Conservation (phyloP, 2,329 filamentous ascomycete genomes). For the Fusarium mundagurra region DNA sequence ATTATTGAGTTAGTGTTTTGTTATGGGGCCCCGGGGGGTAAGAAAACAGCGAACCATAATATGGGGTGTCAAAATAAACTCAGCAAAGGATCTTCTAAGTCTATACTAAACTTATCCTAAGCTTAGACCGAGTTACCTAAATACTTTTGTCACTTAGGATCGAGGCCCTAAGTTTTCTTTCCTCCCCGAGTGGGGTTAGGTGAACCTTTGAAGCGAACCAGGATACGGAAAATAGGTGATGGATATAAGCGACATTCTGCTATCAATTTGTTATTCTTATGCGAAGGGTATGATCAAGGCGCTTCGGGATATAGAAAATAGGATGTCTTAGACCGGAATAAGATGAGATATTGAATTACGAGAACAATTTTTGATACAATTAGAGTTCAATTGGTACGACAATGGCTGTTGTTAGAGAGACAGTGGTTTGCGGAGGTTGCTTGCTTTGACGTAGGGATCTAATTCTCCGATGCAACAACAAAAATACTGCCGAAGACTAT, state of each 20-base stretch:
- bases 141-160: too few species aligned
- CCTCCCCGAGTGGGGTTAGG: neutral
- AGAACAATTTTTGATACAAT: neutral
- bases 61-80: too few species aligned
- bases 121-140: too few species aligned
- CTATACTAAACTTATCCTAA: too few species aligned
- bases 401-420: neutral
- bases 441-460: neutral
- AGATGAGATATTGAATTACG: neutral
- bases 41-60: too few species aligned
- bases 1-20: neutral
- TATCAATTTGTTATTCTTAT: neutral
- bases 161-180: too few species aligned
- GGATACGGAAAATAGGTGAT: conserved; percentile 1
- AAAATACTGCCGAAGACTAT: neutral
- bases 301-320: neutral
- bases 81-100: too few species aligned
- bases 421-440: neutral
- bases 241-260: conserved; percentile 6
- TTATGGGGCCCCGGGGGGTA: too few species aligned
- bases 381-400: neutral
- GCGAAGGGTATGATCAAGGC: neutral
- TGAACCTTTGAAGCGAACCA: conserved; percentile 2
- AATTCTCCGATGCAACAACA: neutral
- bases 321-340: neutral